Evolutionary conservation across 306 rosid genomes (phyloP), one percentile per base, ranked within the genome.

Genomic region (Macrotyloma uniflorum): DNA sequence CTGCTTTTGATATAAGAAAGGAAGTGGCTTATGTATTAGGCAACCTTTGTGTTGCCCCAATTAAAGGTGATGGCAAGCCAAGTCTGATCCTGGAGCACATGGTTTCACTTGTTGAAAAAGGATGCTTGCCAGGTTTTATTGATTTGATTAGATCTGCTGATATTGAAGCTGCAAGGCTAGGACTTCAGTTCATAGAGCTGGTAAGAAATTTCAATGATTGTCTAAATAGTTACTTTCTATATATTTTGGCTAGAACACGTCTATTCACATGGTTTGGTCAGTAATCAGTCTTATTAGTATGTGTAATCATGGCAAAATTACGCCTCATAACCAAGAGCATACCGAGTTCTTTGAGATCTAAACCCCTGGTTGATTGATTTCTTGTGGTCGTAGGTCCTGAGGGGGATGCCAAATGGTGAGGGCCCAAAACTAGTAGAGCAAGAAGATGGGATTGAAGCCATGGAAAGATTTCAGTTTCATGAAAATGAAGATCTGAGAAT

Each of bases 401-500:
- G 99, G 78, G 98, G 98, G 53, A 88, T 91, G 94, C 99, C 96
- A 68, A 82, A 86, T 36, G 91, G 99, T 26, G 82, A 83, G 76
- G 98, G 99, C 19, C 89, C 92, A 35, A 96, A 79, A 83, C 96
- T 96, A 55, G 99, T 96, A 35, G 99, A 96, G 83, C 89, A 75
- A 55, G 97, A 89, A 83, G 92, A 90, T 28, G 99, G 99, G 19
- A 96, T 96, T 67, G 99, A 96, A 33, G 99, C 96, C 8, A 96
- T 96, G 98, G 99, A 96, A 73, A 87, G 97, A 78, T 96, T 93
- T 85, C 99, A 93, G 84, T 93, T 96, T 82, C 98, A 96, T 18
- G 97, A 93, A 80, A 96, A 93, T 70, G 99, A 93, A 78, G 98
- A 93, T 70, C 67, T 96, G 77, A 87, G 99, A 86, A 90, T 81